Evolutionary conservation across 179 eudicot genomes (phyloP), one percentile per base, ranked within the genome.

Genomic region (Pouteria campechiana): DNA sequence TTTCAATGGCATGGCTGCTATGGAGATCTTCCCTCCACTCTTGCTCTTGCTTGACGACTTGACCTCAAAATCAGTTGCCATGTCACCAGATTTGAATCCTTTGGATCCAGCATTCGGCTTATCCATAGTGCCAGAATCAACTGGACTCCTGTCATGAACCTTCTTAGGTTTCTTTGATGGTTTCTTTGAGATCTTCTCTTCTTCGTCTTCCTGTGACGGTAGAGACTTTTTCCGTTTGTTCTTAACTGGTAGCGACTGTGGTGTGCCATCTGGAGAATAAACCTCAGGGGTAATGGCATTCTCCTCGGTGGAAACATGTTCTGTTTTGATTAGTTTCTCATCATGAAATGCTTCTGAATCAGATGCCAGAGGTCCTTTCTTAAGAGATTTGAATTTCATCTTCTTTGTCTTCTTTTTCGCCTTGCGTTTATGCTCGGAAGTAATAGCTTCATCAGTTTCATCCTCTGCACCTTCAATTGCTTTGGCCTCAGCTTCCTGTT

Each of bases 321-420:
- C 94, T n/a, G n/a, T n/a, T n/a, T n/a, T n/a, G 25, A 49, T 48
- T 28, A 52, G 41, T 17, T 68, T 54, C 54, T 68, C 81, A 43
- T 73, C 83, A 40, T 75, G 68, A 15, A 35, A 37, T 48, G 63
- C 47, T 37, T 60, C 63, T 32, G 74, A 32, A 20, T 71, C 65
- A 27, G 79, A 71, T 50, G 74, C 66, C 54, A 82, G 52, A 48
- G 96, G 70, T 39, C 69, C 85, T 62, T 75, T 76, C 65, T 75
- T 83, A 58, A 92, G 64, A 37, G 94, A 92, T 60, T 78, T 87
- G 57, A 87, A 83, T 70, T 87, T 92, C 31, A 89, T 49, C 68
- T 92, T 92, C 78, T 83, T 92, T 6, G 67, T 25, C 42, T 87
- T 92, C 79, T 80, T 92, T 74, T 78, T 90, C 25, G 83, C 43